phyloP scores from a whole-genome alignment of 139 green algal genomes.

The Dunaliella sp. region DNA sequence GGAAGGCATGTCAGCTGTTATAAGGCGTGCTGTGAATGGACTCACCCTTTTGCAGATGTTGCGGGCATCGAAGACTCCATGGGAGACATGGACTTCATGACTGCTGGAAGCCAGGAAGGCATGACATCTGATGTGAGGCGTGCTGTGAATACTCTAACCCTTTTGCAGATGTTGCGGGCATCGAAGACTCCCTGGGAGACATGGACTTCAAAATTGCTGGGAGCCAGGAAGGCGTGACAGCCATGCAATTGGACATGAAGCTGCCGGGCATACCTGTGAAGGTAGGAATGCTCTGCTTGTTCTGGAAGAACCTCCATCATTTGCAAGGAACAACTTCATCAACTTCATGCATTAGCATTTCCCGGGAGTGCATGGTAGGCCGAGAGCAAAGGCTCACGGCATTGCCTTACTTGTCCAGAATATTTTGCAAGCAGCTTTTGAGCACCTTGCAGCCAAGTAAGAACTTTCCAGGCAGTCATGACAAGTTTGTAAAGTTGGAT shows the following conservation, averaged over 20 bases:
- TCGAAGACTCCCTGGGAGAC: constrained; percentile 65
- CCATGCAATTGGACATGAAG: constrained; percentile 69
- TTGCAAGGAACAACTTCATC: too few species aligned
- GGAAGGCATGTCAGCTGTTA: too few species aligned
- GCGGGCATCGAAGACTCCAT: neutral
- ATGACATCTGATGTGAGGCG: neutral
- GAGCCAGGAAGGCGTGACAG: constrained; percentile 57
- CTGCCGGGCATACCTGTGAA: constrained; percentile 54
- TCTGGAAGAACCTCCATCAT: too few species aligned
- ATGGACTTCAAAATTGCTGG: constrained; percentile 74
- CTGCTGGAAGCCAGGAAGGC: neutral
- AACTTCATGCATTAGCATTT: too few species aligned
- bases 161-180: constrained; percentile 49
- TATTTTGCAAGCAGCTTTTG: too few species aligned
- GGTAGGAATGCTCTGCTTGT: constrained; percentile 2
- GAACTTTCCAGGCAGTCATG: too few species aligned
- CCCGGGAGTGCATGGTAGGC: too few species aligned
- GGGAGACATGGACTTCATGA: neutral
- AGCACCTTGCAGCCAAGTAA: too few species aligned
- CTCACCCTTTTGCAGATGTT: neutral
- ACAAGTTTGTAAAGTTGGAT: too few species aligned
- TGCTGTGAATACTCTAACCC: too few species aligned
- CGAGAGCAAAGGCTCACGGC: too few species aligned
- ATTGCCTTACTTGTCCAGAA: too few species aligned
- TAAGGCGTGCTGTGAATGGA: constrained; percentile 2